Evolutionary conservation across 805 yeast species (phyloP).

Genomic region (Candida xyloterini): DNA sequence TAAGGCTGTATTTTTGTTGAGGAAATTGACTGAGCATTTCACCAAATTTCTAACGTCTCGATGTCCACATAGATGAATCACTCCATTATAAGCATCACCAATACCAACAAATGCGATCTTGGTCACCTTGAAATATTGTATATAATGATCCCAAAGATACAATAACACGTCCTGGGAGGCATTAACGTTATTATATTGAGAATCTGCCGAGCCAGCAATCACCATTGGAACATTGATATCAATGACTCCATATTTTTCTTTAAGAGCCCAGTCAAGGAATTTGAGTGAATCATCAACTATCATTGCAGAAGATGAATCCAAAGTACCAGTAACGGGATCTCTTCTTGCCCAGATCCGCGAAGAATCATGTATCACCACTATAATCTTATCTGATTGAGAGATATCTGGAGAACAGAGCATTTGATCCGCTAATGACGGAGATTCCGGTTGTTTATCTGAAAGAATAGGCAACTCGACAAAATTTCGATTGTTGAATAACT

Average conservation of each 20-base stretch:
- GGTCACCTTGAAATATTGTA: slow-evolving; percentile 68
- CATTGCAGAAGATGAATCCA: slow-evolving; percentile 69
- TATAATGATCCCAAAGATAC: slow-evolving; percentile 87
- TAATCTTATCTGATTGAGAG: slow-evolving; percentile 57
- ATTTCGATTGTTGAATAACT: slow-evolving; percentile 49
- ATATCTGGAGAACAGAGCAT: slow-evolving; percentile 71
- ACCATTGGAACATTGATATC: slow-evolving; percentile 78
- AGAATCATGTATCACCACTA: slow-evolving; percentile 82
- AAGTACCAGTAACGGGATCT: slow-evolving; percentile 74
- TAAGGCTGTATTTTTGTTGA: slow-evolving; percentile 63
- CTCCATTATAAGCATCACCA: slow-evolving; percentile 86
- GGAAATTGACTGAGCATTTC: slow-evolving; percentile 66
- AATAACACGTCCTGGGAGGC: slow-evolving; percentile 74
- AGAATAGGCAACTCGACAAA: slow-evolving; percentile 70
- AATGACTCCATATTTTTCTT: slow-evolving; percentile 67
- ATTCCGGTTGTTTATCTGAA: slow-evolving; percentile 38
- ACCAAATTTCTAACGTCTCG: slow-evolving; percentile 63
- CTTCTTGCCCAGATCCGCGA: slow-evolving; percentile 88
- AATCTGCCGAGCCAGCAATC: slow-evolving; percentile 43
- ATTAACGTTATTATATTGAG: slow-evolving; percentile 56
- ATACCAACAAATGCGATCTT: slow-evolving; percentile 79
- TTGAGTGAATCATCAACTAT: slow-evolving; percentile 71
- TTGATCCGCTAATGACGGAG: slow-evolving; percentile 56
- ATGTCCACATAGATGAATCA: slow-evolving; percentile 85
- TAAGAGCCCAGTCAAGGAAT: slow-evolving; percentile 64